Evolutionary conservation across 208 protist species (phyloP), one percentile per base, ranked within the genome.

Genomic region (Lotmaria passim): DNA sequence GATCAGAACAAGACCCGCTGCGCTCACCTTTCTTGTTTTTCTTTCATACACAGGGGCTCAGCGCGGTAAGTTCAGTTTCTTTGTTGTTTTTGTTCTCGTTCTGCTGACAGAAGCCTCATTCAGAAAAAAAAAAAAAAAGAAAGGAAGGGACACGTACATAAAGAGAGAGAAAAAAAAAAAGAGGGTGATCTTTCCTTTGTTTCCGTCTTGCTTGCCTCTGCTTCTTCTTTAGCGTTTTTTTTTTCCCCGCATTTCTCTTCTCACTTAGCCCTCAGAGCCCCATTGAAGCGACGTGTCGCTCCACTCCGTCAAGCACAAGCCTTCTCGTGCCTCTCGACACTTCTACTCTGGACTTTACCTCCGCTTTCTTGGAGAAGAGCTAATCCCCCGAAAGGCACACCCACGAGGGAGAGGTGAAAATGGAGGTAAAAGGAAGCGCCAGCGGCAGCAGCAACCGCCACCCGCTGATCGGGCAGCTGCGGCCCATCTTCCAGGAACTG

Each of bases 381-480:
- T 3, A 17, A 46, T n/a, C n/a, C n/a, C n/a, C n/a, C n/a, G 3
- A 52, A 30, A 57, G 5, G 28, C 21, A 44, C 53, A 24, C 52
- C 36, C 12, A 41, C 30, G 19, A 38, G 0, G 41, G 19, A 30
- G 21, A 66, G 15, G 59, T 7, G 31, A 26, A 67, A 5, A 85
- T 72, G 65, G 71, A 79, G 28, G 39, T 33, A 6, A 78, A 74
- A n/a, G 31, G 43, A 7, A 56, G 52, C 31, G 65, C 33, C 31
- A 66, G 46, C 28, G 61, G 67, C 21, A 73, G 55, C 56, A 61
- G 63, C 44, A 58, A 67, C 31, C 63, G 60, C 38, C 92, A 94
- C 73, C 89, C 92, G 39, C 76, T 96, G 43, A 93, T 93, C 57
- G 81, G 82, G 17, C 89, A 96, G 77, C 81, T 96, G 67, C 82